Evolutionary conservation across 129 eudicot genomes (phyloP).

Genomic region (Pittosporum tobira): DNA sequence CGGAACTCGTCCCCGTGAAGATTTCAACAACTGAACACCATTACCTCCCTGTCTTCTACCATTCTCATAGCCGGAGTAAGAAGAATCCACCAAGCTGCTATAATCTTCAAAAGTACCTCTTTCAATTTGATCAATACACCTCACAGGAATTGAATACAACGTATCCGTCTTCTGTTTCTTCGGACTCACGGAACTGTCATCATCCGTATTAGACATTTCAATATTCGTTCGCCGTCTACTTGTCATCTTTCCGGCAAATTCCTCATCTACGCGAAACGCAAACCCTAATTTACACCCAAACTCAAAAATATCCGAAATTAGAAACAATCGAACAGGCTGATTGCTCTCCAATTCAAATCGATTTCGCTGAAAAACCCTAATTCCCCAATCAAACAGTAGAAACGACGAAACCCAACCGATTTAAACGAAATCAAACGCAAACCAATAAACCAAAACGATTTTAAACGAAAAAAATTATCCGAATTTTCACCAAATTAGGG

Average conservation of each 20-base stretch:
- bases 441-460: too few species aligned
- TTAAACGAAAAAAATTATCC: too few species aligned
- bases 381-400: conserved; percentile 6
- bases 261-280: background rate
- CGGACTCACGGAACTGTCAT: conserved; percentile 14
- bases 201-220: conserved; percentile 46
- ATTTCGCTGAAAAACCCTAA: conserved; percentile 17
- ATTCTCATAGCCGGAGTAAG: conserved; percentile 17
- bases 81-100: conserved; percentile 17
- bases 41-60: conserved; percentile 1
- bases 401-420: background rate
- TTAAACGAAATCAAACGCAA: background rate
- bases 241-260: conserved; percentile 20
- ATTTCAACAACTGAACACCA: conserved; percentile 34
- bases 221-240: conserved; percentile 26
- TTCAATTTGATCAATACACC: conserved; percentile 8
- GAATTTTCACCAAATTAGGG: too few species aligned
- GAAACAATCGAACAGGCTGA: conserved; percentile 6
- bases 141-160: conserved; percentile 13
- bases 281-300: conserved; percentile 29
- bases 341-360: conserved; percentile 5
- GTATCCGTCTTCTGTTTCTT: conserved; percentile 27
- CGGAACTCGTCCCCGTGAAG: conserved; percentile 49
- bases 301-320: background rate
- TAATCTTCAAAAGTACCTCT: conserved; percentile 2